Percentiles rank a stretch among this genome's conserved stretches.
These are phyloP conservation scores for Cylindrotheca fusiformis DNA, from an alignment of 108 stramenopile species.

Conservation along the genomic window DNA sequence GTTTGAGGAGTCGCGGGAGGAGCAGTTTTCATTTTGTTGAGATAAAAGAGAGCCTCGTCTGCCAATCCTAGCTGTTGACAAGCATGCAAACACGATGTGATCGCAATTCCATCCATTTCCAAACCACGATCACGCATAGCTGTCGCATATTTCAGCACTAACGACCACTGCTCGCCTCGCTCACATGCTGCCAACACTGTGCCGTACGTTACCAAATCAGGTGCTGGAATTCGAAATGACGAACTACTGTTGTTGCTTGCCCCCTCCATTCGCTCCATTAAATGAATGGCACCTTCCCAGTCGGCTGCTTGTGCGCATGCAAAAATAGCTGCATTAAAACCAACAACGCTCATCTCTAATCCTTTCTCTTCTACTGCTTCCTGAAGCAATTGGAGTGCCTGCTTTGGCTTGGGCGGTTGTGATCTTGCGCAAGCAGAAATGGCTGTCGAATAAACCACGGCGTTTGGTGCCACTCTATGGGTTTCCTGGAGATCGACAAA, in stretches of 20 bases:
- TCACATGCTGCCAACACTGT: constrained; percentile 81
- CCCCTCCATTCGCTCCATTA: constrained; percentile 61
- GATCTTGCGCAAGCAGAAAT: constrained; percentile 70
- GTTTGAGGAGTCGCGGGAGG: constrained; percentile 24
- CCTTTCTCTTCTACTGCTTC: constrained; percentile 41
- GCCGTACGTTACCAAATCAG: constrained; percentile 78
- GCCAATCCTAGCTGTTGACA: constrained; percentile 76
- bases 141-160: constrained; percentile 48
- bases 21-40: constrained; percentile 62
- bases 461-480: constrained; percentile 54
- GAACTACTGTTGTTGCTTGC: constrained; percentile 12
- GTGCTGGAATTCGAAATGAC: constrained; percentile 40
- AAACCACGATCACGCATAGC: constrained; percentile 44
- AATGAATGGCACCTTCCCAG: constrained; percentile 55
- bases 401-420: constrained; percentile 34
- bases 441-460: constrained; percentile 70
- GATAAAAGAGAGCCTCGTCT: constrained; percentile 57
- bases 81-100: constrained; percentile 68
- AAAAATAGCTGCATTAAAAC: constrained; percentile 78
- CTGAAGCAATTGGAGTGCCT: constrained; percentile 60
- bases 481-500: constrained; percentile 8
- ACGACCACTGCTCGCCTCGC: constrained; percentile 58
- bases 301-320: constrained; percentile 68
- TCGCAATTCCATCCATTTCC: constrained; percentile 58
- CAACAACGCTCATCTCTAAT: constrained; percentile 66